Evolutionary conservation across 2,329 filamentous ascomycete species (phyloP).

Genomic region (Xylariaceae sp.): DNA sequence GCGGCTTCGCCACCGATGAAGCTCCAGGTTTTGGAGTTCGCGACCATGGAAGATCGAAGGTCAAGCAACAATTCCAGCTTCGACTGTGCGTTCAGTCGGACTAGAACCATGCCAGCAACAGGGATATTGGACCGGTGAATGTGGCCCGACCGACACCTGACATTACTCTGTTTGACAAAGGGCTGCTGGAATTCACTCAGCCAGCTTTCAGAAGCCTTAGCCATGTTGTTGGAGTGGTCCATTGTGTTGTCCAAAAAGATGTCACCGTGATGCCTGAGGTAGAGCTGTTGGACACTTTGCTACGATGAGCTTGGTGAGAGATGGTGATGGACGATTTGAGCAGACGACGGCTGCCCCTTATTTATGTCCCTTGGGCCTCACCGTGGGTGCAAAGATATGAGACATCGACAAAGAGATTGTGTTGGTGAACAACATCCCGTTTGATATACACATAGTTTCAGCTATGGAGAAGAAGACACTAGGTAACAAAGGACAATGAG

Average conservation of each 20-base stretch:
- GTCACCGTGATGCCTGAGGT: neutral
- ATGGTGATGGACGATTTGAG: neutral
- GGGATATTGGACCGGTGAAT: slow-evolving; percentile 9
- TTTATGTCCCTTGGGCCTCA: neutral
- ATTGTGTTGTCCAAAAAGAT: neutral
- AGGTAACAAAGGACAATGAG: too few species aligned
- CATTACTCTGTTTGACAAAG: slow-evolving; percentile 1
- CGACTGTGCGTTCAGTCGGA: neutral
- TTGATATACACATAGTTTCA: too few species aligned
- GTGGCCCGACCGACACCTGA: slow-evolving; percentile 6
- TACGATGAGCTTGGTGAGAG: neutral
- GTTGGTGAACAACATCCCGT: too few species aligned
- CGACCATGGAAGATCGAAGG: neutral
- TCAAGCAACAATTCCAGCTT: slow-evolving; percentile 13
- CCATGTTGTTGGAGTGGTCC: neutral
- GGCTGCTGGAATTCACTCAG: slow-evolving; percentile 4
- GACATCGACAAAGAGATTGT: neutral
- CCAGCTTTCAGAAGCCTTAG: neutral
- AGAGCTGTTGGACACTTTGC: neutral
- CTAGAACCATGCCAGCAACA: slow-evolving; percentile 8
- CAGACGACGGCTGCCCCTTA: neutral
- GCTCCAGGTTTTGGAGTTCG: neutral
- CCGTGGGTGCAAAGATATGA: neutral
- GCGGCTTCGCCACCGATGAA: slow-evolving; percentile 9
- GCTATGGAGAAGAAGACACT: too few species aligned